Evolutionary conservation across 208 protist genomes (phyloP), one percentile per base, ranked within the genome.

Genomic region (Leishmania guyanensis): DNA sequence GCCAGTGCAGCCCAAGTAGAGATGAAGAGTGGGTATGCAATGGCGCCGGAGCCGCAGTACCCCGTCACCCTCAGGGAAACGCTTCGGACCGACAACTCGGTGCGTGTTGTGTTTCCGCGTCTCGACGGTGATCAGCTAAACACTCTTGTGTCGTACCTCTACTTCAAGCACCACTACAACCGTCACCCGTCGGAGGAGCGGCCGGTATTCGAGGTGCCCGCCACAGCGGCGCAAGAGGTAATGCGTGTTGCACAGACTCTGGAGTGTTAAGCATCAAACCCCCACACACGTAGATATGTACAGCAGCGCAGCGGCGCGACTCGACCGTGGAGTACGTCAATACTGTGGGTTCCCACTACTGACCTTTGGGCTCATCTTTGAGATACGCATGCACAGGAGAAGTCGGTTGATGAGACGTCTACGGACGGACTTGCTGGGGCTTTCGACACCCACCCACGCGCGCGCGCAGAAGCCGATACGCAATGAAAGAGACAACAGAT

Each of bases 121-220:
- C 64, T 90, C 22, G 54, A 74, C n/a, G 83, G 89, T 22, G 68
- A 78, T 43, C 83, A 88, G 43, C 83, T 98, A 17, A 91, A 97
- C 33, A 85, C 87, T 51, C 66, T 96, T 5, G 75, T 98, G 43
- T 84, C 88, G 58, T 98, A 98, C 78, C 78, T 97, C 36, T 93
- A 97, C 82, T 96, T 94, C 86, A 98, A 98, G 77, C 86, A 93
- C 71, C 80, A 85, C 36, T 97, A 97, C 69, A 94, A 96, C 17
- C 85, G 92, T n/a, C 79, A 75, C 5, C 73, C 84, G 43, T 75
- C 66, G 16, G 89, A 90, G 46, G 60, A 80, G 36, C 89, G 95
- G 33, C 91, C 91, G 26, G 70, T 78, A 17, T 97, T 98, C 71
- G 62, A 86, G 58, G 84, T 97, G 16, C 93, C 91, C 5, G 2